Percentiles rank a stretch among this genome's conserved stretches.
phyloP scores from a whole-genome alignment of 1,284 basidiomycete species.

The Ceratobasidium sp. region DNA sequence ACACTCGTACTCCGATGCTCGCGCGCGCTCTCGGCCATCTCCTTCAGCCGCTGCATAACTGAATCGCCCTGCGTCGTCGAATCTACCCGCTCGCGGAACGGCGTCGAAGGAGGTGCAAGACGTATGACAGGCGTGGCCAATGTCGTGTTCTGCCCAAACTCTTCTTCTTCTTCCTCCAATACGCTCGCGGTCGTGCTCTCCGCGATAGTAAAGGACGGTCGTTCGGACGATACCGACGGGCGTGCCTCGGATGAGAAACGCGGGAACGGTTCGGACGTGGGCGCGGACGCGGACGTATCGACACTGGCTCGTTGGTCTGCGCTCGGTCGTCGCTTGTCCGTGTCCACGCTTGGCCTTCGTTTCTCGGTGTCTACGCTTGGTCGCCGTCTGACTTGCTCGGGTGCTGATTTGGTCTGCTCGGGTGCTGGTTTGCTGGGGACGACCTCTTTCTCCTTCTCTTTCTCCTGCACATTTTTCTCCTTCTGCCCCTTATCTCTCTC shows the following conservation, averaged over 20 bases:
- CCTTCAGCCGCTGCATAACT: slow-evolving; percentile 62
- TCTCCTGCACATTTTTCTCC: slow-evolving; percentile 47
- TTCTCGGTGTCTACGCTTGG: slow-evolving; percentile 5
- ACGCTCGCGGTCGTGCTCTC: slow-evolving; percentile 23
- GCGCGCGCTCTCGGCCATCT: slow-evolving; percentile 68
- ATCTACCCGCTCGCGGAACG: slow-evolving; percentile 40
- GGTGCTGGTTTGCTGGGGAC: neutral
- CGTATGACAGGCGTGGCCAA: slow-evolving; percentile 24
- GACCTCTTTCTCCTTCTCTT: slow-evolving; percentile 49
- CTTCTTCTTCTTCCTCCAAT: slow-evolving; percentile 21
- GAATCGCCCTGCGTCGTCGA: slow-evolving; percentile 54
- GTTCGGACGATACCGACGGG: slow-evolving; percentile 23
- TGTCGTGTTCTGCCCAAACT: slow-evolving; percentile 26
- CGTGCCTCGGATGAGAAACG: slow-evolving; percentile 7
- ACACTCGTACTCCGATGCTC: slow-evolving; percentile 69
- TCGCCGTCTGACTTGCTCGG: slow-evolving; percentile 44
- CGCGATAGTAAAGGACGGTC: neutral
- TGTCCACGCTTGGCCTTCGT: neutral
- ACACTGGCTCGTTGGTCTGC: neutral
- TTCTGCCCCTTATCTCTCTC: slow-evolving; percentile 4
- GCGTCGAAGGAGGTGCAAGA: slow-evolving; percentile 10
- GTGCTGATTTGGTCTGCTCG: slow-evolving; percentile 42
- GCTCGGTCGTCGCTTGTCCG: slow-evolving; percentile 9
- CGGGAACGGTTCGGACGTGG: slow-evolving; percentile 8
- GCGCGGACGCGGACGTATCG: neutral